Evolutionary conservation across 169 alveolate genomes (phyloP).

Genomic region (Babesia caballi): DNA sequence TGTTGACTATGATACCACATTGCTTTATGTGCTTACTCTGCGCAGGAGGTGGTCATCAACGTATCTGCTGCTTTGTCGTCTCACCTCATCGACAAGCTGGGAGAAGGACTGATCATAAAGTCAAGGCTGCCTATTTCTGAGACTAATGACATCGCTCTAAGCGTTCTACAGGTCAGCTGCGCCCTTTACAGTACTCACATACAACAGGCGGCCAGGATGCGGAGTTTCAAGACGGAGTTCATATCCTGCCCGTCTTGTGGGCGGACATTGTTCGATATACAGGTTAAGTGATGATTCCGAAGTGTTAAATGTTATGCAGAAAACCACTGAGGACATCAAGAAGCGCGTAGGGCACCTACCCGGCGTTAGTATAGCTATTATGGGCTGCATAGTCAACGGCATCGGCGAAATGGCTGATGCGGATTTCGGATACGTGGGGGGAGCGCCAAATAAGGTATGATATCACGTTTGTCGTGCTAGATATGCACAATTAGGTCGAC

Average conservation of each 20-base stretch:
- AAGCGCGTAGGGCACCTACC: slow-evolving; percentile 83
- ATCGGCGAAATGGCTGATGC: slow-evolving; percentile 91
- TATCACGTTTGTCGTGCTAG: not conserved
- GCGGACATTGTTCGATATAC: slow-evolving; percentile 82
- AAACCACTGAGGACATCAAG: slow-evolving; percentile 77
- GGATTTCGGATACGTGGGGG: slow-evolving; percentile 87
- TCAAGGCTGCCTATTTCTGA: slow-evolving; percentile 33
- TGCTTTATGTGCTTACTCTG: not conserved
- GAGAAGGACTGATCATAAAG: slow-evolving; percentile 49
- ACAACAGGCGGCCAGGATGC: slow-evolving; percentile 78
- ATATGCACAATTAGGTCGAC: slow-evolving; percentile 68
- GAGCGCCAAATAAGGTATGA: slow-evolving; percentile 76
- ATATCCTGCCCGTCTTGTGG: slow-evolving; percentile 89
- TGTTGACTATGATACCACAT: not conserved
- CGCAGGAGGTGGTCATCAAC: slow-evolving; percentile 45
- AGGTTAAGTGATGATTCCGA: slow-evolving; percentile 2
- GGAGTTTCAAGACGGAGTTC: slow-evolving; percentile 83
- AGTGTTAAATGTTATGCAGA: slow-evolving; percentile 20
- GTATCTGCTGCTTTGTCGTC: slow-evolving; percentile 27
- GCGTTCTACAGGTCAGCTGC: slow-evolving; percentile 39
- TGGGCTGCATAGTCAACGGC: slow-evolving; percentile 91
- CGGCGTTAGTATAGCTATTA: slow-evolving; percentile 85
- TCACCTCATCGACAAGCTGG: slow-evolving; percentile 54
- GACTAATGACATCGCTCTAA: slow-evolving; percentile 43
- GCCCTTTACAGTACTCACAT: not conserved